These are phyloP conservation scores for Phycomyces blakesleeanus DNA, from an alignment of 192 early-diverging fungal species.

Conservation along the genomic window DNA sequence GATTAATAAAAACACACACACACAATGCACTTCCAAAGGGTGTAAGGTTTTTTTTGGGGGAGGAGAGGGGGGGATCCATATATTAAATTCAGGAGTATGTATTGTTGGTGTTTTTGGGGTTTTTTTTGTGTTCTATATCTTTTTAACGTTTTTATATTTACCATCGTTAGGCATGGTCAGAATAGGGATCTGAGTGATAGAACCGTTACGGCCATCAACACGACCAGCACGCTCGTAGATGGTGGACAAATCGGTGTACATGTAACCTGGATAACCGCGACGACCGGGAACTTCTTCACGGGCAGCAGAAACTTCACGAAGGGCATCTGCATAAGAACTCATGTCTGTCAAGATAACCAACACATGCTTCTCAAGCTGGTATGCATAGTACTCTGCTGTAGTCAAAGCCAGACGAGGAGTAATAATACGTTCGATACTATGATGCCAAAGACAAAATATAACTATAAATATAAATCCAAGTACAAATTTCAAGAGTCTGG, in stretches of 20 bases:
- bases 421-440: conserved; percentile 97
- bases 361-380: conserved; percentile 99
- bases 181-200: conserved; percentile 99
- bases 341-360: conserved; percentile 98
- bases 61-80: too few relatives aligned
- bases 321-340: conserved; percentile 98
- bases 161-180: conserved; percentile 99
- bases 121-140: too few relatives aligned
- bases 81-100: neutral
- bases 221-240: conserved; percentile 99
- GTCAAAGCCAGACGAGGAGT: conserved; percentile 97
- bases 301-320: conserved; percentile 98
- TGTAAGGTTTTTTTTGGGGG: too few relatives aligned
- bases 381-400: conserved; percentile 99
- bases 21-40: too few relatives aligned
- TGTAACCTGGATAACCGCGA: conserved; percentile 99
- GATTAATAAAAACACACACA: too few relatives aligned
- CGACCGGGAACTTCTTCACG: conserved; percentile 99
- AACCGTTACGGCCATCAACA: conserved; percentile 94
- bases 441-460: neutral
- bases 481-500: too few relatives aligned
- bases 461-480: too few relatives aligned
- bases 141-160: too few relatives aligned
- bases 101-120: too few relatives aligned
- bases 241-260: conserved; percentile 99